Evolutionary conservation across 2,329 filamentous ascomycete genomes (phyloP).

Genomic region (Fonsecaea erecta): DNA sequence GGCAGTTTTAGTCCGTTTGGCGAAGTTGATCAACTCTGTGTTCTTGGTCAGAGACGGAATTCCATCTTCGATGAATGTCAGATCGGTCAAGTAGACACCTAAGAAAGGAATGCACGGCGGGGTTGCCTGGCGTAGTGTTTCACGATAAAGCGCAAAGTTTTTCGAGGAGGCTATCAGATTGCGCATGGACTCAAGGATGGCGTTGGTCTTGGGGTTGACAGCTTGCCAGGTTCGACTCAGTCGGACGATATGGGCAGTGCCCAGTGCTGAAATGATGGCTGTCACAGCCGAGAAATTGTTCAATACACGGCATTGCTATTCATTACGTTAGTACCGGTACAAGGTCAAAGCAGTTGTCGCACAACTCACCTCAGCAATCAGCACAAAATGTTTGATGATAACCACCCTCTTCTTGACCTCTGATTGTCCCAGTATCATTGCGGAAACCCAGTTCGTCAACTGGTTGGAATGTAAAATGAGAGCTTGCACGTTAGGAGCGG

Average conservation of each 20-base stretch:
- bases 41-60: constrained; percentile 97
- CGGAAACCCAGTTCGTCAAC: constrained; percentile 98
- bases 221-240: constrained; percentile 93
- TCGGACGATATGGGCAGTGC: constrained; percentile 92
- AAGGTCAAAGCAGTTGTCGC: constrained; percentile 31
- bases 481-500: constrained; percentile 91
- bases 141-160: constrained; percentile 96
- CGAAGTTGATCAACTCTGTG: constrained; percentile 96
- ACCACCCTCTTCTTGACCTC: constrained; percentile 96
- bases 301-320: constrained; percentile 83
- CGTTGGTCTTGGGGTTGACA: constrained; percentile 81
- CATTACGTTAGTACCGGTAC: constrained; percentile 34
- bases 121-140: constrained; percentile 87
- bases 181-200: constrained; percentile 85
- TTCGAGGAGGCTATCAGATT: constrained; percentile 95
- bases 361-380: constrained; percentile 83
- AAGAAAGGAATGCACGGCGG: constrained; percentile 98
- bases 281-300: constrained; percentile 99
- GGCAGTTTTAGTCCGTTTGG: constrained; percentile 95
- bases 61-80: constrained; percentile 98
- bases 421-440: constrained; percentile 94
- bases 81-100: constrained; percentile 93
- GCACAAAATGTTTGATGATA: constrained; percentile 97
- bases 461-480: constrained; percentile 98
- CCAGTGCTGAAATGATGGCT: constrained; percentile 94